These are phyloP conservation scores for Penicillium subrubescens DNA, from an alignment of 495 filamentous ascomycete species.

Conservation along the genomic window DNA sequence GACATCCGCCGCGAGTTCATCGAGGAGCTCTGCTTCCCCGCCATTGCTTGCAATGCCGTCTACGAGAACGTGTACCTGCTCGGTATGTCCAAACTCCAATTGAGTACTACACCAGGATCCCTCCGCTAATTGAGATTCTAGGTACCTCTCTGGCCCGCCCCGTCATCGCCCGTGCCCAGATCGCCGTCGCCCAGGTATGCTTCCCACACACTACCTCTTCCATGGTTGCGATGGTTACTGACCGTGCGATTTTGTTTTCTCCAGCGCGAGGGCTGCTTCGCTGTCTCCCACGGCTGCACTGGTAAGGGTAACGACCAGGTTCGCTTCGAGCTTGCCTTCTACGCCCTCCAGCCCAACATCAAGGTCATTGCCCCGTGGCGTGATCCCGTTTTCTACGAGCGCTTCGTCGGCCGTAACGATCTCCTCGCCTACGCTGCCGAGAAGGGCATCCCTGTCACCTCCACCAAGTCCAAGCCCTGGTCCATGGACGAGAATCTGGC, in stretches of 20 bases:
- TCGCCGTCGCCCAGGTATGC: constrained; percentile 62
- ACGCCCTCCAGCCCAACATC: constrained; percentile 72
- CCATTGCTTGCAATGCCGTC: constrained; percentile 80
- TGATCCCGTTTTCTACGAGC: constrained; percentile 77
- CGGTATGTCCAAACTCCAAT: constrained; percentile 41
- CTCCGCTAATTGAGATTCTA: constrained; percentile 37
- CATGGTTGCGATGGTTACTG: not conserved
- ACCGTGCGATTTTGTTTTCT: not conserved
- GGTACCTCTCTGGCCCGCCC: constrained; percentile 84
- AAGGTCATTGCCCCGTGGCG: constrained; percentile 92
- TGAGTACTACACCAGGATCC: not conserved
- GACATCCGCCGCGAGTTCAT: constrained; percentile 74
- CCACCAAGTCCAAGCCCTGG: constrained; percentile 86
- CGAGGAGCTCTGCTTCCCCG: constrained; percentile 84
- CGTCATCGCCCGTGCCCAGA: constrained; percentile 84
- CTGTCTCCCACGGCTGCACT: constrained; percentile 79
- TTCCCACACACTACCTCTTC: not conserved
- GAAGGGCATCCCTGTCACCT: constrained; percentile 81
- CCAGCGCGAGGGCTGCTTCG: constrained; percentile 47
- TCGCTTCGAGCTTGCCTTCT: constrained; percentile 80
- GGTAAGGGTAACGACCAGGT: constrained; percentile 89
- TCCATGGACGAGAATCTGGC: constrained; percentile 83
- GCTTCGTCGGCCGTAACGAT: constrained; percentile 81
- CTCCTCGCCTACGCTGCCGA: constrained; percentile 83
- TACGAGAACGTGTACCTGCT: constrained; percentile 84